Evolutionary conservation across 2,329 filamentous ascomycete genomes (phyloP), one percentile per base, ranked within the genome.

Genomic region (Xylariaceae sp.): DNA sequence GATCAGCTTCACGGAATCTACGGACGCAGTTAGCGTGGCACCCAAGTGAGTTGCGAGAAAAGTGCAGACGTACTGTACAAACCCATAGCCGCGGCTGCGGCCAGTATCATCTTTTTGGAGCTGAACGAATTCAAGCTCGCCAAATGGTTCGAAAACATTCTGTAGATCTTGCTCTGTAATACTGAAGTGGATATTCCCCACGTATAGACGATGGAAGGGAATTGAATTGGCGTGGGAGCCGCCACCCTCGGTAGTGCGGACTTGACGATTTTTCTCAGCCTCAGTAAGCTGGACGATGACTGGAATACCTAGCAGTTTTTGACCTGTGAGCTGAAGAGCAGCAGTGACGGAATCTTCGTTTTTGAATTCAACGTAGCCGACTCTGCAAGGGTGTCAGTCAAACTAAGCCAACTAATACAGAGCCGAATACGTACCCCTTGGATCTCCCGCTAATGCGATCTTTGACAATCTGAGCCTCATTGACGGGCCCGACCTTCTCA

Each of bases 131-230:
- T 97, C 93, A 44, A 98, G 83, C 70, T 95, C 90, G 56, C 93
- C 93, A 67, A 96, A 98, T 1, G 93, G 91, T 69, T 94, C 89
- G 66, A 98, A 98, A 47, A 98, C 89, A 63, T 91, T 89, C 74
- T 91, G 85, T 52, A 98, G 74, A 68, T 98, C 94, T 64, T 85
- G 83, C 69, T 98, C 93, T 62, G 89, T 96, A 64, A 98, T 95
- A 64, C 89, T 96, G 78, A 98, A 98, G 73, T 98, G 93, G 56
- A 98, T 97, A 65, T 98, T 98, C 67, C 93, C 93, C 55, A 98
- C 91, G 66, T 97, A 98, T 45, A 98, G 85, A 55, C 94, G 87
- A 69, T 98, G 93, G 73, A 97, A 97, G 18, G 93, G 93, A 45
- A 95, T 85, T 47, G 87, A 85, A 63, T 90, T 90, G 45, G 85